Evolutionary conservation across 345 rosid genomes (phyloP).

Genomic region (Eucalyptus sideroxylon): DNA sequence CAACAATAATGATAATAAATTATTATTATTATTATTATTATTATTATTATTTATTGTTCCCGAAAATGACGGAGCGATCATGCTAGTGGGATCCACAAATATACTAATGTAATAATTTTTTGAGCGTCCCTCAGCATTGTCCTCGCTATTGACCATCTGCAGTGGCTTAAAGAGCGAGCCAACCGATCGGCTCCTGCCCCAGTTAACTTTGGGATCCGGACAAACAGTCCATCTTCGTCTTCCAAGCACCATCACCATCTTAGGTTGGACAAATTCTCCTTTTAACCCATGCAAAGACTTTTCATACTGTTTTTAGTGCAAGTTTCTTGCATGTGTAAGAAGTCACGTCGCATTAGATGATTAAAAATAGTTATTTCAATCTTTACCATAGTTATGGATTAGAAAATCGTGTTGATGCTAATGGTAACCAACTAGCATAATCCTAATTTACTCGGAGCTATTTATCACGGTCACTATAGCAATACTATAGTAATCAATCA

Average conservation of each 20-base stretch:
- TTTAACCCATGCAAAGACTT: not conserved
- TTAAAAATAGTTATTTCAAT: not conserved
- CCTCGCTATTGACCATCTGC: not conserved
- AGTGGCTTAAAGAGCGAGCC: not conserved
- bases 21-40: too few relatives aligned
- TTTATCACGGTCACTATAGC: not conserved
- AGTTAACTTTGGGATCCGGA: not conserved
- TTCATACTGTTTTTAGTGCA: not conserved
- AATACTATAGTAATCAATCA: not conserved
- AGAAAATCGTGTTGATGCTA: not conserved
- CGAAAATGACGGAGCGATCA: not conserved
- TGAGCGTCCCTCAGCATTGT: not conserved
- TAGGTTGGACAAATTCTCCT: not conserved
- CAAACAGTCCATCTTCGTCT: not conserved
- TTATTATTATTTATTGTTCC: not conserved
- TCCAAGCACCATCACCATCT: not conserved
- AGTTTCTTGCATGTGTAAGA: not conserved
- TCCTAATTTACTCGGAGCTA: not conserved
- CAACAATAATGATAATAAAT: too few relatives aligned
- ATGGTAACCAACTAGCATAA: not conserved
- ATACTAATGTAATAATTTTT: not conserved
- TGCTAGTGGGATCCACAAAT: not conserved
- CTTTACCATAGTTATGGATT: not conserved
- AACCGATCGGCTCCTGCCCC: not conserved
- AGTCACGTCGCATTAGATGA: not conserved